These are phyloP conservation scores for Phanerochaete carnosa DNA, from an alignment of 768 basidiomycete genomes.

Conservation along the genomic window DNA sequence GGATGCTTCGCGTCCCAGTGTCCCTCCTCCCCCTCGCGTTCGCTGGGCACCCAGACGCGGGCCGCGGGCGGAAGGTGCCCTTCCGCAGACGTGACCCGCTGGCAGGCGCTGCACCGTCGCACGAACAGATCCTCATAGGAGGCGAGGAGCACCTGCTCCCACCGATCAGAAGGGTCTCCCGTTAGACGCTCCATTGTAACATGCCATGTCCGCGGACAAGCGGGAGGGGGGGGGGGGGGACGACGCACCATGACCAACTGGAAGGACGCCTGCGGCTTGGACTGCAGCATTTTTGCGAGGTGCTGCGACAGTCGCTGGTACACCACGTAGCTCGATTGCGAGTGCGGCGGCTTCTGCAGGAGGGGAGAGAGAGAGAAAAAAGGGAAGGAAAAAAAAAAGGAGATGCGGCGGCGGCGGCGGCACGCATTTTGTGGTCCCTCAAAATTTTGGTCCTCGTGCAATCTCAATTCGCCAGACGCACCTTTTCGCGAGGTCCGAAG, in stretches of 20 bases:
- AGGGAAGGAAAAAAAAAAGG: background rate
- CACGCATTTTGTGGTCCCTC: background rate
- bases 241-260: conserved; percentile 48
- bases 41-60: conserved; percentile 44
- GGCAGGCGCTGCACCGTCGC: conserved; percentile 55
- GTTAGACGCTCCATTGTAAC: background rate
- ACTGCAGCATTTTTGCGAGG: conserved; percentile 55
- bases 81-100: conserved; percentile 64
- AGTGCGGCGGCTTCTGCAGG: conserved; percentile 60
- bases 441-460: background rate
- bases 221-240: background rate
- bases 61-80: conserved; percentile 73
- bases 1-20: conserved; percentile 54
- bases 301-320: conserved; percentile 68
- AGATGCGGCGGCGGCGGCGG: background rate
- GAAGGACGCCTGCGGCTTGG: conserved; percentile 49
- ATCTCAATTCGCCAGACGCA: conserved; percentile 25
- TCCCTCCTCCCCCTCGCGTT: conserved; percentile 27
- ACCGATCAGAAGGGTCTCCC: background rate
- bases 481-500: conserved; percentile 74
- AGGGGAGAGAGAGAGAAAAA: background rate
- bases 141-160: conserved; percentile 43
- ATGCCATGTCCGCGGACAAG: background rate
- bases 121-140: conserved; percentile 63
- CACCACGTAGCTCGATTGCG: conserved; percentile 62